Evolutionary conservation across 2,329 filamentous ascomycete genomes (phyloP).

Genomic region (Trichoderma koningii): DNA sequence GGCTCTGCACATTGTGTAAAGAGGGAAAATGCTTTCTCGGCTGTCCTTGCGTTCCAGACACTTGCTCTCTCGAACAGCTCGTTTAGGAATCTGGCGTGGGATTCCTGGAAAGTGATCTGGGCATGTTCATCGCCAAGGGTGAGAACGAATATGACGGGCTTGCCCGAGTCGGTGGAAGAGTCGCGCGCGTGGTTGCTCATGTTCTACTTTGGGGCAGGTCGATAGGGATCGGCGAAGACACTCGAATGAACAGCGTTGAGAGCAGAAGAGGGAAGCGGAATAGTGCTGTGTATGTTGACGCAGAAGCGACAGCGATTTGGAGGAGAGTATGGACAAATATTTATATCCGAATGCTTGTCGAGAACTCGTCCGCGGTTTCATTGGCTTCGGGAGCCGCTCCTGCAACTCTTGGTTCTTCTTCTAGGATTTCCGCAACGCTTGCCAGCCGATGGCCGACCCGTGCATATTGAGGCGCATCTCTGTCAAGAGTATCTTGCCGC

Average conservation of each 20-base stretch:
- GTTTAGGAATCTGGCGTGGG: constrained; percentile 22
- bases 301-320: not conserved
- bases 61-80: constrained; percentile 24
- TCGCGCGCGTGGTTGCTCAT: constrained; percentile 28
- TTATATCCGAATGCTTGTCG: not conserved
- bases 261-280: not conserved
- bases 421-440: not conserved
- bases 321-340: not conserved
- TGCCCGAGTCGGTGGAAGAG: constrained; percentile 31
- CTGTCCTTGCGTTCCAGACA: constrained; percentile 14
- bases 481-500: not conserved
- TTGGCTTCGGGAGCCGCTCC: not conserved
- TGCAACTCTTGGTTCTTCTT: not conserved
- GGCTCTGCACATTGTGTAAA: constrained; percentile 11
- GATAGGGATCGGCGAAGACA: not conserved
- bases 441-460: not conserved
- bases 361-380: not conserved
- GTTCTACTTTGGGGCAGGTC: not conserved
- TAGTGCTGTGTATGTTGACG: not conserved
- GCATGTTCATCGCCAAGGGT: constrained; percentile 8
- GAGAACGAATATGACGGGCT: constrained; percentile 23
- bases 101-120: constrained; percentile 16
- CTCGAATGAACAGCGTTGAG: not conserved
- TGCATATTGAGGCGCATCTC: not conserved
- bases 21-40: constrained; percentile 12